Conservation (phyloP, 805 yeast species). For the Candida morakotiae region DNA sequence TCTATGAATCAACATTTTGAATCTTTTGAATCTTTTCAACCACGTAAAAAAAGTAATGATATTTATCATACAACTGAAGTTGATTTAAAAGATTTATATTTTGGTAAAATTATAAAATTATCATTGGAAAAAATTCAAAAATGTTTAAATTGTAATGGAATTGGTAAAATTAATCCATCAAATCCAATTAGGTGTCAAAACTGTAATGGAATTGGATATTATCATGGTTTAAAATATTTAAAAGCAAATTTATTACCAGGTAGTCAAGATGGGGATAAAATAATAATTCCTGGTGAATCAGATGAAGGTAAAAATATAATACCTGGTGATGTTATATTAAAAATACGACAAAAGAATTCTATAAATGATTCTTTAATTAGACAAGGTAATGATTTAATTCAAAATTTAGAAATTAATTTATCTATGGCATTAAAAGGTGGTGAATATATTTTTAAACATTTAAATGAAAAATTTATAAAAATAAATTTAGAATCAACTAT, state of each 20-base stretch:
- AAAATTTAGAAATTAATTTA: conserved; percentile 45
- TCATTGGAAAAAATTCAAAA: conserved; percentile 47
- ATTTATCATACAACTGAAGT: conserved; percentile 54
- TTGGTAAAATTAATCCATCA: conserved; percentile 42
- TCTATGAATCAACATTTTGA: conserved; percentile 15
- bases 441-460: neutral
- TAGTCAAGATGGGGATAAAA: conserved; percentile 45
- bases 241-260: conserved; percentile 57
- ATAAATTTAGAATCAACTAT: conserved; percentile 22
- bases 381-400: conserved; percentile 40
- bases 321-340: conserved; percentile 68
- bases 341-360: conserved; percentile 39
- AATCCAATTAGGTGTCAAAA: conserved; percentile 32
- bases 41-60: conserved; percentile 41
- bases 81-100: conserved; percentile 51
- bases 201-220: conserved; percentile 38
- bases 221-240: conserved; percentile 46
- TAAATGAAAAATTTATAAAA: neutral
- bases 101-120: conserved; percentile 54
- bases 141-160: conserved; percentile 50
- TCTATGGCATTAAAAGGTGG: conserved; percentile 61
- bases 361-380: conserved; percentile 40
- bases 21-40: conserved; percentile 16
- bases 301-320: conserved; percentile 57
- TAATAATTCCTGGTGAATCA: conserved; percentile 55